Evolutionary conservation across 2,329 filamentous ascomycete genomes (phyloP).

Genomic region (Pezizomycotina sp.): DNA sequence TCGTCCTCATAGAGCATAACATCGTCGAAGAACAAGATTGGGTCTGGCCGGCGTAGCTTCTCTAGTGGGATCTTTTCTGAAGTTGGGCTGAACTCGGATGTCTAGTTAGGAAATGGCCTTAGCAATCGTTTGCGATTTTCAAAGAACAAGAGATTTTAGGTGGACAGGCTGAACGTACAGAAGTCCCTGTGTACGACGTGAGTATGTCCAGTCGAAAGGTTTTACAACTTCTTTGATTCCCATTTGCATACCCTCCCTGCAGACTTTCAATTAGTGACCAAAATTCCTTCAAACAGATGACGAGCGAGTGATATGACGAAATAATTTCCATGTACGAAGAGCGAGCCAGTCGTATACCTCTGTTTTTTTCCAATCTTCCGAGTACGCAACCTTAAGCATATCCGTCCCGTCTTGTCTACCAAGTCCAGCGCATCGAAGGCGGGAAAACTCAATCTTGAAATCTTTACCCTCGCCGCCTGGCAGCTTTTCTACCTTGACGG

Average conservation of each 20-base stretch:
- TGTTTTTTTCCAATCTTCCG: constrained; percentile 60
- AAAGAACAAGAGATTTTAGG: neutral
- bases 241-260: constrained; percentile 60
- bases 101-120: constrained; percentile 3
- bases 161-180: too few relatives aligned
- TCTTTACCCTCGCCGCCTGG: constrained; percentile 35
- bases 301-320: too few relatives aligned
- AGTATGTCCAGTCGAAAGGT: constrained; percentile 97
- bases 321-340: too few relatives aligned
- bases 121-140: neutral
- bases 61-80: constrained; percentile 56
- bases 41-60: constrained; percentile 72
- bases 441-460: constrained; percentile 64
- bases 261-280: constrained; percentile 24
- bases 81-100: constrained; percentile 23
- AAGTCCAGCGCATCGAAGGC: constrained; percentile 73
- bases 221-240: constrained; percentile 87
- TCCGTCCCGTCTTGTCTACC: constrained; percentile 76
- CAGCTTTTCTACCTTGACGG: constrained; percentile 57
- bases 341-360: constrained; percentile 35
- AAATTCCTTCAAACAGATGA: neutral
- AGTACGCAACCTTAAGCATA: constrained; percentile 90
- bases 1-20: constrained; percentile 95
- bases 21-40: constrained; percentile 92
- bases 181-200: constrained; percentile 73